phyloP scores from a whole-genome alignment of 2,329 filamentous ascomycete genomes.

The Ophiostoma himal-ulmi region DNA sequence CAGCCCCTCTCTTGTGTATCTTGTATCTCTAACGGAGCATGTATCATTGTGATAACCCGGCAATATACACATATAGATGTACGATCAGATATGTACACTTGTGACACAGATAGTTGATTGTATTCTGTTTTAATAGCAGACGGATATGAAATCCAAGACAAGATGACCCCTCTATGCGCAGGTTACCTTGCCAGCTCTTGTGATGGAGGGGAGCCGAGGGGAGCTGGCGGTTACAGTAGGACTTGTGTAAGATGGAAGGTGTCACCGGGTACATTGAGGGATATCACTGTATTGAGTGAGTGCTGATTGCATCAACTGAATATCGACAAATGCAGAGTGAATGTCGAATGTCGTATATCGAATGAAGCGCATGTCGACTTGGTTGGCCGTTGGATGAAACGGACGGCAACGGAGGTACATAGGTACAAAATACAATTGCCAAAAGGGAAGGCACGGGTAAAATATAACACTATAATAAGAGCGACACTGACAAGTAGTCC shows the following conservation, averaged over 20 bases:
- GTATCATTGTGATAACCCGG: neutral
- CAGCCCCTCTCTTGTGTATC: neutral
- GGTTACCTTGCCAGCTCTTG: neutral
- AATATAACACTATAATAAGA: too few relatives aligned
- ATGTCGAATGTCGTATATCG: neutral
- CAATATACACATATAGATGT: neutral
- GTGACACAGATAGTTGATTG: neutral
- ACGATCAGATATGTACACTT: neutral
- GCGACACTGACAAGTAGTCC: neutral
- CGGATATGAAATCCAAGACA: neutral
- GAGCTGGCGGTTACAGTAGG: constrained; percentile 1
- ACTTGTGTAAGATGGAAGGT: neutral
- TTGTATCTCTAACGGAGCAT: neutral
- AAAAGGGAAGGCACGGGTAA: constrained; percentile 4
- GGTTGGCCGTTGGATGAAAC: neutral
- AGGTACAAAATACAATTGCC: neutral
- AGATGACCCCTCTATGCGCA: neutral
- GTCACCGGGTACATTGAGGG: neutral
- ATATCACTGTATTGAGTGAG: neutral
- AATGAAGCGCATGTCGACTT: neutral
- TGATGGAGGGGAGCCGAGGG: constrained; percentile 6
- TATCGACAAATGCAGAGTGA: neutral
- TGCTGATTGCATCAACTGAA: too few relatives aligned
- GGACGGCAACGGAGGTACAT: neutral
- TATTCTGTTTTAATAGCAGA: neutral